Conservation (phyloP, 768 basidiomycete species). For the Coprinopsis marcescibilis region DNA sequence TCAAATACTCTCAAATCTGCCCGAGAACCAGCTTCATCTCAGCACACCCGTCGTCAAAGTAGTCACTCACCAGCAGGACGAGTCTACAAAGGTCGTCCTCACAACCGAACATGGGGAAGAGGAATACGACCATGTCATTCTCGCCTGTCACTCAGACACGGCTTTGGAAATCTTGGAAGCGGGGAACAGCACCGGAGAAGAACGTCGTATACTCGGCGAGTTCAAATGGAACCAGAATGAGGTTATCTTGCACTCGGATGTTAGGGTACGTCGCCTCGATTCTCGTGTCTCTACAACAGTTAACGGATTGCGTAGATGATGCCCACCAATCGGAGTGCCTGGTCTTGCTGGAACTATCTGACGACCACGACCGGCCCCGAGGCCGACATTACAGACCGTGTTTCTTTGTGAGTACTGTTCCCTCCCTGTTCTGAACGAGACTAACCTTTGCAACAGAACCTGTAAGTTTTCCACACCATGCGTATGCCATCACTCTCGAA, state of each 20-base stretch:
- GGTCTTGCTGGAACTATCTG: conserved; percentile 76
- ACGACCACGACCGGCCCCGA: conserved; percentile 16
- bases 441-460: conserved; percentile 26
- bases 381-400: conserved; percentile 48
- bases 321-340: conserved; percentile 54
- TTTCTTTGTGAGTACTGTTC: conserved; percentile 48
- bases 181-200: conserved; percentile 46
- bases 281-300: not conserved
- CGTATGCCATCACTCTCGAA: not conserved
- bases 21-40: conserved; percentile 48
- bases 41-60: conserved; percentile 50
- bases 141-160: conserved; percentile 70
- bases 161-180: conserved; percentile 44
- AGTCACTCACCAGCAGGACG: conserved; percentile 21
- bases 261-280: conserved; percentile 36
- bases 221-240: conserved; percentile 69
- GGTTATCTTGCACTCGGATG: conserved; percentile 61
- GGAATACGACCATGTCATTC: conserved; percentile 63
- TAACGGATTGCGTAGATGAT: conserved; percentile 43
- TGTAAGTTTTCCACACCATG: conserved; percentile 25
- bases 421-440: conserved; percentile 8
- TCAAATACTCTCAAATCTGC: conserved; percentile 50
- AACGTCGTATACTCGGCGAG: conserved; percentile 47
- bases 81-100: conserved; percentile 30
- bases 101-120: conserved; percentile 40